Evolutionary conservation across 768 basidiomycete genomes (phyloP), one percentile per base, ranked within the genome.

Genomic region (Cantharellus anzutake): DNA sequence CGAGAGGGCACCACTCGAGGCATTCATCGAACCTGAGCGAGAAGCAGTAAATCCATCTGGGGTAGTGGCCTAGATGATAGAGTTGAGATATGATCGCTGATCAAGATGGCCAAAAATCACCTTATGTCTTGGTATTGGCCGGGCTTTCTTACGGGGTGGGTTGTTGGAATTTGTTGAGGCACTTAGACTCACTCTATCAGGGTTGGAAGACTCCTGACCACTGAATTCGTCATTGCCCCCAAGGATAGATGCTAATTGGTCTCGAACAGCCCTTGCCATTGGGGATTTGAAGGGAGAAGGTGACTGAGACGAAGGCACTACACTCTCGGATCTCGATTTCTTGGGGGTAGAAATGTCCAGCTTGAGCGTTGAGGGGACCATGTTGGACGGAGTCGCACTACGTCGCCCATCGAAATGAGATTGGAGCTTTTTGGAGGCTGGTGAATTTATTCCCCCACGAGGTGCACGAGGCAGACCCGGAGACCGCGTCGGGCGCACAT

Each of bases 231-330:
- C 2, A 60, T 62, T 34, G 65, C 69, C 3, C 74, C 67, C 63
- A 7, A 62, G 56, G 34, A 20, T 55, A 39, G n/a, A 16, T 35
- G 38, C 60, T 4, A 34, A n/a, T 39, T 35, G 11, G 14, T n/a
- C 38, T 16, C 34, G 38, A 14, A n/a, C 59, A 60, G 5, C 20
- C 35, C 41, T 37, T 37, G 11, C 52, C 7, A 37, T 37, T 11
- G 52, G 52, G 52, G 52, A 55, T 37, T 78, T 80, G 72, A 82
- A 74, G 0, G 79, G 81, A 2, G 75, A 76, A 0, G 75, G 75
- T 1, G 75, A 71, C 5, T 63, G 73, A 4, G 83, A 86, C 0
- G 83, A 85, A 0, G 82, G 81, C 41, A 84, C 38, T 50, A 37
- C 57, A 35, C 60, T 16, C 57, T 41, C 29, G 20, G 60, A 60